These are phyloP conservation scores for Globisporangium spinosum DNA, from an alignment of 352 stramenopile genomes.

Conservation along the genomic window DNA sequence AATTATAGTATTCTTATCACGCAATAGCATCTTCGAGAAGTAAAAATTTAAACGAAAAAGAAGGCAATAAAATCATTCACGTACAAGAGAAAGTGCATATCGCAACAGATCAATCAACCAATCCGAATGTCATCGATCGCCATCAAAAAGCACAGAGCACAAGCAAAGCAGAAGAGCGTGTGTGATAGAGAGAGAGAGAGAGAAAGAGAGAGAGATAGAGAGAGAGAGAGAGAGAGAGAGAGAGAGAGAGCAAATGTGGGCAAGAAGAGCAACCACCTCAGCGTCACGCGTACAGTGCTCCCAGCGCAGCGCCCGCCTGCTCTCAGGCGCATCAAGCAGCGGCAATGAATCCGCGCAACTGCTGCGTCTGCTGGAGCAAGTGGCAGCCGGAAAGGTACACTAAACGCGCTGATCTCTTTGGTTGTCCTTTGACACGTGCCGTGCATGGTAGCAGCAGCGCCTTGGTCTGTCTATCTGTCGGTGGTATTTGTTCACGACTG, in stretches of 20 bases:
- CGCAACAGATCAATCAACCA: not conserved
- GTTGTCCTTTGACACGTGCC: too few relatives aligned
- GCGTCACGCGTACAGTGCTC: not conserved
- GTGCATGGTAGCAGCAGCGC: too few relatives aligned
- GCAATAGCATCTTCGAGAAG: too few relatives aligned
- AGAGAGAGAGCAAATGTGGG: not conserved
- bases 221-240: not conserved
- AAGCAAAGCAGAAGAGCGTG: too few relatives aligned
- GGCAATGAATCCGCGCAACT: constrained; percentile 3
- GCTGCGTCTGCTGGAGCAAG: constrained; percentile 44
- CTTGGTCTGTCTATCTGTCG: too few relatives aligned
- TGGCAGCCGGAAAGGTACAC: constrained; percentile 47
- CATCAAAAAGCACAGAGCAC: not conserved
- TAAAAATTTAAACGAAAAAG: too few relatives aligned
- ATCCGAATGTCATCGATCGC: not conserved
- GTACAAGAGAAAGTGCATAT: not conserved
- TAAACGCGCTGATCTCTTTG: not conserved
- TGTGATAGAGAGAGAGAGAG: not conserved
- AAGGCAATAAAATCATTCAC: not conserved
- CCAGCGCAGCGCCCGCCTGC: not conserved
- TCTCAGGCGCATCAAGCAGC: not conserved
- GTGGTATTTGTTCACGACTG: not conserved
- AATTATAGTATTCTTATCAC: too few relatives aligned
- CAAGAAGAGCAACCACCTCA: not conserved
- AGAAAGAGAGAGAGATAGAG: not conserved